phyloP scores from a whole-genome alignment of 495 filamentous ascomycete genomes.

The Astrothelium macrocarpum region DNA sequence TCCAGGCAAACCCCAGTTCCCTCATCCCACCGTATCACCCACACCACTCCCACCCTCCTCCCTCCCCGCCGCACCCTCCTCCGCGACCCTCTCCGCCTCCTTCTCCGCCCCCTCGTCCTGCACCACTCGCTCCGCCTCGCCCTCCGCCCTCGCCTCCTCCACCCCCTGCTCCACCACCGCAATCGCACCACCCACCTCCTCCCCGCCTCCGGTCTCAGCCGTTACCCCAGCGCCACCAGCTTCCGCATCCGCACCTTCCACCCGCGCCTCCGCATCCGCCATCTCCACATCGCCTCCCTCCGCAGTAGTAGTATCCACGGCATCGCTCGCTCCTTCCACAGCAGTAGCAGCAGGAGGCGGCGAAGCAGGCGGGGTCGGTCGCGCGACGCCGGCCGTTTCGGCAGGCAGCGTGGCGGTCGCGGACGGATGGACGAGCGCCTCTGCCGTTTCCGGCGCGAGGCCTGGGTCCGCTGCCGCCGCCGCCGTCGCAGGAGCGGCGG shows the following conservation, averaged over 20 bases:
- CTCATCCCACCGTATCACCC: not conserved
- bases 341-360: not conserved
- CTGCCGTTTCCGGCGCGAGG: constrained; percentile 3
- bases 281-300: constrained; percentile 17
- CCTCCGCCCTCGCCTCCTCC: constrained; percentile 28
- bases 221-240: not conserved
- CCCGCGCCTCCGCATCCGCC: not conserved
- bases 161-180: constrained; percentile 31
- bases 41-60: not conserved
- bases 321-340: not conserved
- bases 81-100: not conserved
- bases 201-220: not conserved
- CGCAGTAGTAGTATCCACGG: constrained; percentile 17
- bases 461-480: too few relatives aligned
- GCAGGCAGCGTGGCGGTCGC: not conserved
- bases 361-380: constrained; percentile 2
- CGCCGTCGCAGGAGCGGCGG: too few relatives aligned
- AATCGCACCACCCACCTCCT: constrained; percentile 29
- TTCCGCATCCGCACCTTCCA: not conserved
- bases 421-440: not conserved
- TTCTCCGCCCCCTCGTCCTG: not conserved
- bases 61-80: not conserved
- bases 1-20: too few relatives aligned
- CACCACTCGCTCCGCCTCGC: constrained; percentile 19
- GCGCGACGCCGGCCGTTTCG: not conserved